Conservation (phyloP, 106 monocot genomes). For the Dendrobium officinale region DNA sequence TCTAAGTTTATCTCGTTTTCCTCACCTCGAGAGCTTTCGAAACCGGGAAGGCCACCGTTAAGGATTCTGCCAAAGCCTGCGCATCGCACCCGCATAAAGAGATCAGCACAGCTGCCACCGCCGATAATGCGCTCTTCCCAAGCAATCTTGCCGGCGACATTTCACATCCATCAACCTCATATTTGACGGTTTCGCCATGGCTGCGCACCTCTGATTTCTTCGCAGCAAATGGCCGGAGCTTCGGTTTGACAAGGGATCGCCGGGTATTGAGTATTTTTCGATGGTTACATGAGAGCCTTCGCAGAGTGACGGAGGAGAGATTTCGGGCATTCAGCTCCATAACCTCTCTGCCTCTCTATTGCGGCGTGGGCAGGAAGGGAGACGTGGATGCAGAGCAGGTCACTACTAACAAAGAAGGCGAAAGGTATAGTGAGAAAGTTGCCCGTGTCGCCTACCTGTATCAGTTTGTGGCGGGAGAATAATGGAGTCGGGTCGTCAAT, state of each 20-base stretch:
- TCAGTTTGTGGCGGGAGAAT: slow-evolving; percentile 3
- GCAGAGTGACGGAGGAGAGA: slow-evolving; percentile 11
- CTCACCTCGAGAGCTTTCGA: slow-evolving; percentile 70
- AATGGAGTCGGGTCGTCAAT: too few species aligned
- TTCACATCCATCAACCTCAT: slow-evolving; percentile 10
- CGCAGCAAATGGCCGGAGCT: not conserved
- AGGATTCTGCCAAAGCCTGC: slow-evolving; percentile 62
- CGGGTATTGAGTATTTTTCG: not conserved
- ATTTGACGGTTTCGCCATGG: not conserved
- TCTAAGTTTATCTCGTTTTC: not conserved
- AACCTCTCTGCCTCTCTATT: not conserved
- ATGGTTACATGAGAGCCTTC: not conserved
- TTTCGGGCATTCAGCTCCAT: slow-evolving; percentile 10
- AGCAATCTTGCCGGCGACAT: not conserved
- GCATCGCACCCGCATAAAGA: slow-evolving; percentile 27
- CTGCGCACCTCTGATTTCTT: not conserved
- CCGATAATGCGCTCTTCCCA: slow-evolving; percentile 17
- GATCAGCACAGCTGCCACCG: slow-evolving; percentile 28
- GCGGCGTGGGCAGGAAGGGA: not conserved
- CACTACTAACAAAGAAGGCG: not conserved
- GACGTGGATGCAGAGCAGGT: not conserved
- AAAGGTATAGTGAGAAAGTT: not conserved
- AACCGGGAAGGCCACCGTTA: slow-evolving; percentile 91
- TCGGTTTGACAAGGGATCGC: not conserved
- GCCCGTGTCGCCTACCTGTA: not conserved